phyloP scores from a whole-genome alignment of 2,329 filamentous ascomycete genomes.

The Berkeleyomyces rouxiae region DNA sequence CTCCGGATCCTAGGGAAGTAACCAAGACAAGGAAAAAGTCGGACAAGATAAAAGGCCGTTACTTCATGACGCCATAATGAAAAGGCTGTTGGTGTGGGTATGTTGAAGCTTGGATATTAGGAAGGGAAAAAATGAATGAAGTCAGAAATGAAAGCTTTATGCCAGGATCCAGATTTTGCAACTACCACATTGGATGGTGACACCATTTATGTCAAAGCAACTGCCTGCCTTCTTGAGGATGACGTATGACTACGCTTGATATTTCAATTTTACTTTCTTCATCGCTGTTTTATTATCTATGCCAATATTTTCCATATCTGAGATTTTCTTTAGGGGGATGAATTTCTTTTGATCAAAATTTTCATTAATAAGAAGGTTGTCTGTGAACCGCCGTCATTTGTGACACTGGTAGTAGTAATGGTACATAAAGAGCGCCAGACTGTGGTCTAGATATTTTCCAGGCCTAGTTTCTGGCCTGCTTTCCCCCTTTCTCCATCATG shows the following conservation, averaged over 20 bases:
- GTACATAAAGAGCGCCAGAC: background rate
- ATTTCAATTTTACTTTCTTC: background rate
- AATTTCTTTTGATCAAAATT: too few species aligned
- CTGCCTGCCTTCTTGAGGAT: background rate
- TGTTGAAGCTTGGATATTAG: background rate
- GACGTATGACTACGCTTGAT: background rate
- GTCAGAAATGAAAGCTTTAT: background rate
- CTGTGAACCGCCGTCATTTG: background rate
- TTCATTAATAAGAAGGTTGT: background rate
- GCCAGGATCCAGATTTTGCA: background rate
- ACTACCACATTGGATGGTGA: background rate
- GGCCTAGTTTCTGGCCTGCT: background rate
- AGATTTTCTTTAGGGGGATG: too few species aligned
- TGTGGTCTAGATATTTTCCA: background rate
- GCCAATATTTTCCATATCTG: too few species aligned
- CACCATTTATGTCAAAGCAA: background rate
- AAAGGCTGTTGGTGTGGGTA: background rate
- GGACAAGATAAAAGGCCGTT: background rate
- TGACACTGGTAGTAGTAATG: background rate
- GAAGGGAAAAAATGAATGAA: background rate
- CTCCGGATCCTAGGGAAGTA: background rate
- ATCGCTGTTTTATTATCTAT: too few species aligned
- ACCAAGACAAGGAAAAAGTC: background rate
- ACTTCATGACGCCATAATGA: slow-evolving; percentile 3
- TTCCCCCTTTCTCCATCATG: background rate